Conservation (phyloP, 2,329 filamentous ascomycete species). For the Chaetomiaceae sp. region DNA sequence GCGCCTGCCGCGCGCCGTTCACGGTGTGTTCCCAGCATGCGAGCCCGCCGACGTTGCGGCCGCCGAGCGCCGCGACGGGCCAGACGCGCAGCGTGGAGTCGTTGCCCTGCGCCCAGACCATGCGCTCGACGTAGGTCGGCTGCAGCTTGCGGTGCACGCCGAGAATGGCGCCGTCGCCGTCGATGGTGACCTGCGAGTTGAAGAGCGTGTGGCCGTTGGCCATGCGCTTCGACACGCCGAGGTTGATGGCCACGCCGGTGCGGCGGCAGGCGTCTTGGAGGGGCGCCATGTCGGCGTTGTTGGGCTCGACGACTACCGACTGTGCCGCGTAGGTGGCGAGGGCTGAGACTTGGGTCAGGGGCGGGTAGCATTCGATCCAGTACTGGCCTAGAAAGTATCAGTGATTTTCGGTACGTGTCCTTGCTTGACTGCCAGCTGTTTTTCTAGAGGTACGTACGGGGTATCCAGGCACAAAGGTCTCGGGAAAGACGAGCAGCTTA, state of each 20-base stretch:
- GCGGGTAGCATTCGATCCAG: constrained; percentile 26
- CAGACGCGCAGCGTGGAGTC: constrained; percentile 26
- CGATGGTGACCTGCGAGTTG: constrained; percentile 29
- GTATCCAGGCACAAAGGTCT: constrained; percentile 26
- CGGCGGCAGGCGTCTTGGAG: constrained; percentile 23
- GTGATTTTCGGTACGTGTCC: too few species aligned
- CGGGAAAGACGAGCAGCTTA: constrained; percentile 25
- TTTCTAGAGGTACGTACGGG: constrained; percentile 11
- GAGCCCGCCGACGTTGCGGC: constrained; percentile 27
- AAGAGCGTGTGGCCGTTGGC: constrained; percentile 27
- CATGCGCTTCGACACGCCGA: constrained; percentile 28
- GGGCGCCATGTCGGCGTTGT: constrained; percentile 17
- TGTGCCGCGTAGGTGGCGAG: constrained; percentile 24
- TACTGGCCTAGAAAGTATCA: constrained; percentile 12
- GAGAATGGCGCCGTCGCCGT: constrained; percentile 25
- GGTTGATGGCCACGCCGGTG: constrained; percentile 19
- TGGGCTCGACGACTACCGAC: constrained; percentile 19
- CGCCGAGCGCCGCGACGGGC: neutral
- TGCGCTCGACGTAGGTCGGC: constrained; percentile 30
- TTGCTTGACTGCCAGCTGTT: too few species aligned
- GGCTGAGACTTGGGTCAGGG: constrained; percentile 21
- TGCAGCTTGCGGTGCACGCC: constrained; percentile 32
- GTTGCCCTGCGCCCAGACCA: constrained; percentile 30
- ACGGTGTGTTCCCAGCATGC: constrained; percentile 33
- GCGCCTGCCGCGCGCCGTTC: constrained; percentile 30